Conservation (phyloP, 345 rosid species). For the Camelina hispida region DNA sequence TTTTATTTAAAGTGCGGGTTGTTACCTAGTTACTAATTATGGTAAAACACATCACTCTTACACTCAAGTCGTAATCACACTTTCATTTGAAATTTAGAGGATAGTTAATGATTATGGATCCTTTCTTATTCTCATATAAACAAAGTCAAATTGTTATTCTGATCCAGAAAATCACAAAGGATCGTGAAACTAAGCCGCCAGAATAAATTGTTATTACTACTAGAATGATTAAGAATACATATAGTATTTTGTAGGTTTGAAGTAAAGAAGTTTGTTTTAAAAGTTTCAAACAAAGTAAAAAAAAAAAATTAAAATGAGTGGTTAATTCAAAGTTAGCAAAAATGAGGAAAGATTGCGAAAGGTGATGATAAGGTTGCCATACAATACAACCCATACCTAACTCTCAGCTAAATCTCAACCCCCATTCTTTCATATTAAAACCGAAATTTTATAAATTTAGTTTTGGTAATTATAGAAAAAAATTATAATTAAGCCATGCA, state of each 20-base stretch:
- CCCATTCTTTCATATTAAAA: slow-evolving; percentile 16
- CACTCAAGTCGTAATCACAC: no score
- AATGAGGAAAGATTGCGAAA: no score
- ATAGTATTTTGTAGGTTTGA: not conserved
- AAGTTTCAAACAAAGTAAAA: no score
- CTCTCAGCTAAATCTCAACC: slow-evolving; percentile 34
- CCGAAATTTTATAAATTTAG: no score
- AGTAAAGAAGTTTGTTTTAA: not conserved
- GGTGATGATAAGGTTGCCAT: not conserved
- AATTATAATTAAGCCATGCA: not conserved
- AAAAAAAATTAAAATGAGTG: no score
- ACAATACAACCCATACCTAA: slow-evolving; percentile 19
- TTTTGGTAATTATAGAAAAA: no score
- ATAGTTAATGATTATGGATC: no score
- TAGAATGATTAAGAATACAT: not conserved
- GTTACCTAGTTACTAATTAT: no score
- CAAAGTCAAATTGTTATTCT: not conserved
- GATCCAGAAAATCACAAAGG: not conserved
- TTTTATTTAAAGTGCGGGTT: no score
- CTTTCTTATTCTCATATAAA: not conserved
- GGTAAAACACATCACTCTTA: no score
- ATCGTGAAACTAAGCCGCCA: not conserved
- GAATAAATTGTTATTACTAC: not conserved
- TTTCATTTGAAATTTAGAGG: no score
- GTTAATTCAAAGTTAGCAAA: no score